Evolutionary conservation across 805 yeast species (phyloP), one percentile per base, ranked within the genome.

Genomic region (Candida krabiensis): DNA sequence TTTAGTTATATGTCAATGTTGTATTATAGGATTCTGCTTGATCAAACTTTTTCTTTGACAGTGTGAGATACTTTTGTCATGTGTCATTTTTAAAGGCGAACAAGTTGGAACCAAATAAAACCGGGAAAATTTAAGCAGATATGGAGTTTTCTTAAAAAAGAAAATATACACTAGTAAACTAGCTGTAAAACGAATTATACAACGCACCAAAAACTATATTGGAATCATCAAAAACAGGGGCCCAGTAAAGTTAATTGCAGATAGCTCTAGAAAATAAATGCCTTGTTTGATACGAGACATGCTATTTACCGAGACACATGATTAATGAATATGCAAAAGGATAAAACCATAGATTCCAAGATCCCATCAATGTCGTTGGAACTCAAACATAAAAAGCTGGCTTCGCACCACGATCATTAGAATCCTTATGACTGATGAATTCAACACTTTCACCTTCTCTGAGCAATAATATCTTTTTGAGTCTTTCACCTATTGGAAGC

Each of bases 401-500:
- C 41, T 57, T 53, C 28, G 61, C 55, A 37, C 49, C 47, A 46
- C 61, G 58, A 32, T 43, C 49, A 43, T 50, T 52, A 33, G 65
- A 52, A 47, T 71, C 75, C 60, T 77, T 80, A 65, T 84, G 93
- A 44, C 81, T 68, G 60, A 70, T 71, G 69, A 87, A 90, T 71
- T 90, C 97, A 53, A 91, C 71, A 60, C 79, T 77, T 53, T 85
- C 91, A 46, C 72, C 79, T 35, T 80, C 89, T 43, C 74, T 69
- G 57, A 91, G 77, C 63, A 79, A 83, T 61, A 91, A 75, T 33
- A 86, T 87, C 66, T 79, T 81, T 77, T 88, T 91, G 68, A 91
- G 86, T 62, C 83, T 82, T 61, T 80, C 82, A 57, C 97, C 97
- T 52, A 88, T 83, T 50, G 84, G 77, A 52, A 69, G 75, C 60